Conservation (phyloP, 441 rosid species). For the Croton setiger region DNA sequence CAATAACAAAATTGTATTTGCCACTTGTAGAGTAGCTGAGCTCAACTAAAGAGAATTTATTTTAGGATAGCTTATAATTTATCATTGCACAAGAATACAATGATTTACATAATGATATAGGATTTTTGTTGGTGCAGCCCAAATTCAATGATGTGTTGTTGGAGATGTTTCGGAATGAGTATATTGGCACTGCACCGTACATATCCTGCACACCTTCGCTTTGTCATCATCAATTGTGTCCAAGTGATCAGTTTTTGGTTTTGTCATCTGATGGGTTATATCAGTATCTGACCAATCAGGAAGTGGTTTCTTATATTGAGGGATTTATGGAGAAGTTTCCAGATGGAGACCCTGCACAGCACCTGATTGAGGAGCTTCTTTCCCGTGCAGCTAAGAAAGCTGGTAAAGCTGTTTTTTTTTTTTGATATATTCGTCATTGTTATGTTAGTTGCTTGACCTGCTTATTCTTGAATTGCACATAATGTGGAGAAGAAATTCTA, state of each 20-base stretch:
- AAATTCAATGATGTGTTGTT: conserved; percentile 70
- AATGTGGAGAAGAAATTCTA: conserved; percentile 3
- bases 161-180: conserved; percentile 90
- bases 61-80: conserved; percentile 1
- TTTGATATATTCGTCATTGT: not conserved
- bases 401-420: conserved; percentile 39
- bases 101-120: conserved; percentile 8
- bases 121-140: conserved; percentile 54
- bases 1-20: not conserved
- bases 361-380: conserved; percentile 84
- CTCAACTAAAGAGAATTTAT: not conserved
- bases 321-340: conserved; percentile 88
- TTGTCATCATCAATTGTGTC: conserved; percentile 70
- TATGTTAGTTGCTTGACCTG: conserved; percentile 11
- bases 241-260: conserved; percentile 81
- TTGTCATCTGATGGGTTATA: conserved; percentile 97
- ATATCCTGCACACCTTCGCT: conserved; percentile 84
- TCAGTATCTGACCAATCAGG: conserved; percentile 88
- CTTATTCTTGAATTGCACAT: not conserved
- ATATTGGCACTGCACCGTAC: conserved; percentile 86
- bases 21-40: not conserved
- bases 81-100: not conserved
- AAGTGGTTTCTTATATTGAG: conserved; percentile 81
- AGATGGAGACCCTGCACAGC: conserved; percentile 97
- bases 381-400: conserved; percentile 95